Conservation (phyloP, 495 filamentous ascomycete species). For the Trichoderma reesei region DNA sequence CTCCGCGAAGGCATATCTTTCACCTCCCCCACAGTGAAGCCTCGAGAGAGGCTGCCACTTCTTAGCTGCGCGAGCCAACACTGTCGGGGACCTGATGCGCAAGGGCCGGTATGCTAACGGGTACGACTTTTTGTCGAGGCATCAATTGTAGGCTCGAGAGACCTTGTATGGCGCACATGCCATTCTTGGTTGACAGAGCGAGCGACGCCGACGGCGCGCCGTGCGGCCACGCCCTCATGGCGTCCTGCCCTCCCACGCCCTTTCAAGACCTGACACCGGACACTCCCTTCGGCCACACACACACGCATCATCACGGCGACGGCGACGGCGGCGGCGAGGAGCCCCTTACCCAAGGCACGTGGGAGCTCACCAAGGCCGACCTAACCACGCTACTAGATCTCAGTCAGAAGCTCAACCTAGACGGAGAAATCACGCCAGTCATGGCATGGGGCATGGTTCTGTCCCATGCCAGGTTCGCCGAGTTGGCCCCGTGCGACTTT, state of each 20-base stretch:
- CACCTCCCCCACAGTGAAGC: conserved; percentile 47
- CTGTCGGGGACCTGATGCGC: conserved; percentile 11
- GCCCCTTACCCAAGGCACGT: conserved; percentile 41
- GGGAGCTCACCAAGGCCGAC: conserved; percentile 62
- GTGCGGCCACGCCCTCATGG: conserved; percentile 82
- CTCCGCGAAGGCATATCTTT: conserved; percentile 52
- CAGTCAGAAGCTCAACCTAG: conserved; percentile 72
- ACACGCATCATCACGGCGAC: conserved; percentile 28
- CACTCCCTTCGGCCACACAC: conserved; percentile 39
- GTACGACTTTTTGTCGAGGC: conserved; percentile 19
- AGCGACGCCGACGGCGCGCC: conserved; percentile 41
- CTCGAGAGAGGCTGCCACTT: conserved; percentile 12
- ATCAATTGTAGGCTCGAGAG: conserved; percentile 64
- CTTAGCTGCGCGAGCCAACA: conserved; percentile 12
- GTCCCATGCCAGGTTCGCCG: conserved; percentile 53
- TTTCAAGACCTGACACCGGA: conserved; percentile 35
- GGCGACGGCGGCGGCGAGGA: conserved; percentile 24
- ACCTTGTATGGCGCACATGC: conserved; percentile 91
- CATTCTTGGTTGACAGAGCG: conserved; percentile 56
- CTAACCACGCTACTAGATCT: conserved; percentile 73
- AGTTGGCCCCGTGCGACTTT: conserved; percentile 61
- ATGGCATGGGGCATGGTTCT: conserved; percentile 86
- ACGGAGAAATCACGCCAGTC: conserved; percentile 92
- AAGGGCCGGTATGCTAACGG: conserved; percentile 24
- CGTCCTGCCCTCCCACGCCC: conserved; percentile 66